phyloP scores from a whole-genome alignment of 495 filamentous ascomycete species.

The Pyrenula aspistea region DNA sequence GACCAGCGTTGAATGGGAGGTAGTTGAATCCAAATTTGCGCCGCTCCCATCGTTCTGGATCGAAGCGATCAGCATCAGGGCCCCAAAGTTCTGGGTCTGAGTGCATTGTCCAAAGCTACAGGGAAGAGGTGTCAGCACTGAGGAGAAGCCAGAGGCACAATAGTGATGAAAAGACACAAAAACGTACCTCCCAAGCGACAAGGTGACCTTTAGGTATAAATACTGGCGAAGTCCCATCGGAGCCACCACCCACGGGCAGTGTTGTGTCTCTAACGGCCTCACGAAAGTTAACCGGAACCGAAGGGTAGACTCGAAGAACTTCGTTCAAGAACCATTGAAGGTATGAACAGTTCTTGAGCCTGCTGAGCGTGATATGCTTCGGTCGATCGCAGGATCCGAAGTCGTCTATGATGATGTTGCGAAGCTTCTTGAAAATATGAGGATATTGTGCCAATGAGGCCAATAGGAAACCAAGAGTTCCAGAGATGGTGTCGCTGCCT shows the following conservation, averaged over 20 bases:
- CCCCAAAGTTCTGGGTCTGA: constrained; percentile 44
- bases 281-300: constrained; percentile 61
- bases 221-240: constrained; percentile 47
- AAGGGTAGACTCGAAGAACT: constrained; percentile 57
- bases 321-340: constrained; percentile 51
- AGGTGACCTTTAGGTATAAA: constrained; percentile 39
- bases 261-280: constrained; percentile 53
- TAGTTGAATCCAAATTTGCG: constrained; percentile 51
- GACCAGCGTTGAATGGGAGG: constrained; percentile 72
- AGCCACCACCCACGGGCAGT: constrained; percentile 57
- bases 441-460: constrained; percentile 52
- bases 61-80: constrained; percentile 42
- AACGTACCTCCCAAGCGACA: constrained; percentile 23
- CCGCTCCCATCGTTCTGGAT: constrained; percentile 66
- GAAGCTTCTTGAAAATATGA: constrained; percentile 39
- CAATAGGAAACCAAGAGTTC: constrained; percentile 40
- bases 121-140: constrained; percentile 14
- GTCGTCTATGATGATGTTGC: constrained; percentile 44
- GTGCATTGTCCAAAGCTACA: constrained; percentile 46
- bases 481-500: constrained; percentile 42
- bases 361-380: constrained; percentile 23
- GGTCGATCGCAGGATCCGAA: constrained; percentile 32
- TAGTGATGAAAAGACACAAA: constrained; percentile 12
- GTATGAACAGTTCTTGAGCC: constrained; percentile 53
- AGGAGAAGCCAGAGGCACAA: constrained; percentile 12